Conservation (phyloP, 768 basidiomycete genomes). For the Mycena vulgaris region DNA sequence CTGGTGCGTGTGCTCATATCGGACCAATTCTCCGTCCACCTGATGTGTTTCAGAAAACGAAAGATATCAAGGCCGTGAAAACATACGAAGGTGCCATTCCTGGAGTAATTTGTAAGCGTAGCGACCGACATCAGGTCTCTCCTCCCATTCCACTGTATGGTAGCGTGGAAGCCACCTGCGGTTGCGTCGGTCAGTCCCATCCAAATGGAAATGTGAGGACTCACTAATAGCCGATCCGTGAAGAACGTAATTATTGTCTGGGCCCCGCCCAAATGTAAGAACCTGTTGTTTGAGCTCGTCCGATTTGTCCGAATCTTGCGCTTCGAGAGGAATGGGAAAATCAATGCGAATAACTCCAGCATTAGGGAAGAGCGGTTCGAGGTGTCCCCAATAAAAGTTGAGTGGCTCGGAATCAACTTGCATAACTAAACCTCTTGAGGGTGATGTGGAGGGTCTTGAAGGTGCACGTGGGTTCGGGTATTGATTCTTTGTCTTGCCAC, state of each 20-base stretch:
- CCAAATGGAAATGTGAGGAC: not conserved
- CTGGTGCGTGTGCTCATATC: slow-evolving; percentile 47
- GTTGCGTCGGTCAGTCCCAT: not conserved
- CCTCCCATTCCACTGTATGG: slow-evolving; percentile 43
- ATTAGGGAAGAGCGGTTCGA: slow-evolving; percentile 16
- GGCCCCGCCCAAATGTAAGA: slow-evolving; percentile 2
- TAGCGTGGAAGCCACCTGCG: slow-evolving; percentile 28
- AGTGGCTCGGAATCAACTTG: not conserved
- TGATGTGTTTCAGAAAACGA: slow-evolving; percentile 35
- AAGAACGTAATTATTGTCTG: not conserved
- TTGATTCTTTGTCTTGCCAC: slow-evolving; percentile 1
- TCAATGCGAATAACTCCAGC: slow-evolving; percentile 1
- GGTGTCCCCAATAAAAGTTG: slow-evolving; percentile 17
- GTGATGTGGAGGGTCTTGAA: not conserved
- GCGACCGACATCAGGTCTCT: slow-evolving; percentile 44
- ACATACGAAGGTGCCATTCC: slow-evolving; percentile 65
- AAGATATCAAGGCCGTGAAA: not conserved
- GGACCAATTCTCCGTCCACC: slow-evolving; percentile 63
- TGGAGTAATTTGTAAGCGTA: slow-evolving; percentile 54
- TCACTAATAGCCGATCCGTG: slow-evolving; percentile 22
- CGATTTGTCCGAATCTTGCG: too few species aligned
- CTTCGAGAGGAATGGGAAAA: too few species aligned
- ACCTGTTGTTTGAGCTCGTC: not conserved
- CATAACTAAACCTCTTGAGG: slow-evolving; percentile 13
- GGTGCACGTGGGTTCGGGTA: not conserved